phyloP scores from a whole-genome alignment of 2,329 filamentous ascomycete genomes.

The Sporothrix inflata region DNA sequence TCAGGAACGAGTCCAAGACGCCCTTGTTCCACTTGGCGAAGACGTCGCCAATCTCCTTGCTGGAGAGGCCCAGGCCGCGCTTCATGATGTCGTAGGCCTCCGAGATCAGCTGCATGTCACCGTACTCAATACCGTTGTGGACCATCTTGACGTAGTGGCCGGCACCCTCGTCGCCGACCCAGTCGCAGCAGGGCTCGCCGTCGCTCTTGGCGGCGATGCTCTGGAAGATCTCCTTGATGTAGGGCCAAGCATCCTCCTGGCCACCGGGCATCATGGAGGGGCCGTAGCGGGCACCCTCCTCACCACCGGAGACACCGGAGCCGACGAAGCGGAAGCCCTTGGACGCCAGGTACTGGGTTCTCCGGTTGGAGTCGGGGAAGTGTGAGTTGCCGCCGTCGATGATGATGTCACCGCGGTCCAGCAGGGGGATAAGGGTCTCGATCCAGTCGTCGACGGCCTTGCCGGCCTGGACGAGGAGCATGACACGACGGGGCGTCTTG shows the following conservation, averaged over 20 bases:
- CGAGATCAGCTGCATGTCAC: conserved; percentile 99
- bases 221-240: conserved; percentile 99
- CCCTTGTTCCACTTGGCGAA: conserved; percentile 98
- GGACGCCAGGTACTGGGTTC: conserved; percentile 79
- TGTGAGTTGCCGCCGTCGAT: conserved; percentile 99
- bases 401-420: conserved; percentile 92
- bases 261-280: conserved; percentile 99
- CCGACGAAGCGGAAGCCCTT: conserved; percentile 98
- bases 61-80: conserved; percentile 84
- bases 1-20: conserved; percentile 97
- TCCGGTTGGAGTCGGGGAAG: conserved; percentile 98
- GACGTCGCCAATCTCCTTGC: conserved; percentile 95
- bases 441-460: conserved; percentile 99
- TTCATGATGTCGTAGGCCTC: conserved; percentile 99
- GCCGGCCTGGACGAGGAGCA: conserved; percentile 98
- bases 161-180: conserved; percentile 99
- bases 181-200: conserved; percentile 96
- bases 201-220: conserved; percentile 97
- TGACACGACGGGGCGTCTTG: conserved; percentile 94
- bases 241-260: conserved; percentile 96
- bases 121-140: conserved; percentile 99
- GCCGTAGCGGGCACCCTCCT: conserved; percentile 97
- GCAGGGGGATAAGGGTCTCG: conserved; percentile 83
- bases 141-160: conserved; percentile 99
- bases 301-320: conserved; percentile 96